Conservation (phyloP, 2,329 filamentous ascomycete species). For the Penicillium sp. region DNA sequence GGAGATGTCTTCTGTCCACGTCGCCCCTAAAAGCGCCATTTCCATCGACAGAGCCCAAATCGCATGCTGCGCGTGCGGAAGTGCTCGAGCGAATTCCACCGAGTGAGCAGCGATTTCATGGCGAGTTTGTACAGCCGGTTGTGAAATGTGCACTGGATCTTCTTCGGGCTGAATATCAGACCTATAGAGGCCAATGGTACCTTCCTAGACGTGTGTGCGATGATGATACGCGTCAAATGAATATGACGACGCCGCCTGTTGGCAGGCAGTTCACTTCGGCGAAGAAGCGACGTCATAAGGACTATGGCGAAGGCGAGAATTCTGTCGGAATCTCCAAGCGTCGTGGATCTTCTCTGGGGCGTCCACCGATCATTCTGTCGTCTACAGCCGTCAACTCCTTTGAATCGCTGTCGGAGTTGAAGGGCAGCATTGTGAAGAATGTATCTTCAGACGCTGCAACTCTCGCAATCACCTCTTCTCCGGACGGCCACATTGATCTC, state of each 20-base stretch:
- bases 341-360: not conserved
- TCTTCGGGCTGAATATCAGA: constrained; percentile 26
- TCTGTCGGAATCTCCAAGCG: too few relatives aligned
- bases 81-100: constrained; percentile 40
- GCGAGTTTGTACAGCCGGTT: constrained; percentile 26
- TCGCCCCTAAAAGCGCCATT: constrained; percentile 51
- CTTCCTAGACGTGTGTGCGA: constrained; percentile 22
- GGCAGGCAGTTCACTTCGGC: not conserved
- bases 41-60: constrained; percentile 53
- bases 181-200: constrained; percentile 36
- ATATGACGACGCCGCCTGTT: not conserved
- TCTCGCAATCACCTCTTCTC: constrained; percentile 17
- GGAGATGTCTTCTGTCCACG: constrained; percentile 47
- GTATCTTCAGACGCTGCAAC: constrained; percentile 22
- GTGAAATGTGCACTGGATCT: constrained; percentile 45
- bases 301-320: too few relatives aligned
- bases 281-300: constrained; percentile 1
- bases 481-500: not conserved
- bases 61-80: constrained; percentile 44
- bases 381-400: constrained; percentile 35
- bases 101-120: constrained; percentile 36
- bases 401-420: constrained; percentile 26
- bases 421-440: constrained; percentile 33
- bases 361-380: constrained; percentile 38
- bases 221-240: not conserved